A percentile compares a stretch with the other conserved stretches of the same genome.
These are phyloP conservation scores for Kluyveromyces sp. DNA, from an alignment of 1,139 yeast genomes.

Conservation along the genomic window DNA sequence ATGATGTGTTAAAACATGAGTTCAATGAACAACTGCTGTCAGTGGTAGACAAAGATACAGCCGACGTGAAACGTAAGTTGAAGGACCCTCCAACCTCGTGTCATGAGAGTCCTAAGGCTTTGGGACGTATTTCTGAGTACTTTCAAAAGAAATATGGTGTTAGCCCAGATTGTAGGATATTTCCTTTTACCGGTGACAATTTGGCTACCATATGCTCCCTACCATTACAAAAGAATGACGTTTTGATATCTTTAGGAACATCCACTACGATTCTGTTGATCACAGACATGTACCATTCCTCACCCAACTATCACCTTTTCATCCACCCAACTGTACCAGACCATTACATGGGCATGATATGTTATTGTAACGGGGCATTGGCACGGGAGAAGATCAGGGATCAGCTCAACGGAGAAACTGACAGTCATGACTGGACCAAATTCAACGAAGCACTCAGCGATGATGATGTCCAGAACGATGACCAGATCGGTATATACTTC, in stretches of 20 bases:
- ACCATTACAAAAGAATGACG: conserved; percentile 70
- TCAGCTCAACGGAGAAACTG: conserved; percentile 42
- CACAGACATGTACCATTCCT: conserved; percentile 71
- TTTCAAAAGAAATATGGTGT: conserved; percentile 63
- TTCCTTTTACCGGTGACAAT: conserved; percentile 83
- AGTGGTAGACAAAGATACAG: conserved; percentile 28
- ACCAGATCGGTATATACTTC: conserved; percentile 70
- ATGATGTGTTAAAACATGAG: conserved; percentile 48
- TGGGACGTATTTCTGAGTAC: conserved; percentile 48
- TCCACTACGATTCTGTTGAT: conserved; percentile 80
- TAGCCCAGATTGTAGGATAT: conserved; percentile 45
- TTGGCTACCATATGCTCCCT: conserved; percentile 81
- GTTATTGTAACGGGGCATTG: conserved; percentile 85
- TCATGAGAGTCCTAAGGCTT: conserved; percentile 32
- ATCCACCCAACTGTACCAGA: conserved; percentile 74
- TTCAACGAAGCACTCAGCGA: conserved; percentile 49
- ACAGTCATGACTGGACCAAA: conserved; percentile 46
- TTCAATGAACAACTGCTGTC: conserved; percentile 48
- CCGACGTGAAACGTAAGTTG: conserved; percentile 20
- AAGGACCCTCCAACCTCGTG: conserved; percentile 21
- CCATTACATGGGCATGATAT: conserved; percentile 90
- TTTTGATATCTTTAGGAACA: conserved; percentile 78
- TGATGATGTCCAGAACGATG: conserved; percentile 27
- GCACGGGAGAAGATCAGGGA: conserved; percentile 78
- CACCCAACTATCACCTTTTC: conserved; percentile 78